Evolutionary conservation across 371 early-diverging fungal species (phyloP), one percentile per base, ranked within the genome.

Genomic region (Mortierella sp.): DNA sequence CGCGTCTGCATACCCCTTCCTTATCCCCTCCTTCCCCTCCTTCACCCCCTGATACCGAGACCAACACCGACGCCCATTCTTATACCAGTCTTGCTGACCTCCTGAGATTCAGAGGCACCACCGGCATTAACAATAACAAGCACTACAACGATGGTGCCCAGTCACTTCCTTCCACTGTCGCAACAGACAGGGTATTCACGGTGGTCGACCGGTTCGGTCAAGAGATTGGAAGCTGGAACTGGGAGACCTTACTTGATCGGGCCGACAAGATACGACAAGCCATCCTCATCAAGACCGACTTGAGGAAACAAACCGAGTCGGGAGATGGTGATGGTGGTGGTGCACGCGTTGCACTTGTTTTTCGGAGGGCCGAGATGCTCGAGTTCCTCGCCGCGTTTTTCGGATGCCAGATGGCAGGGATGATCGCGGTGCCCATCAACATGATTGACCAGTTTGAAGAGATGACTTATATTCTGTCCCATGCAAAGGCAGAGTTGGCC

Each of bases 391-490:
- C 92, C 4, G 93, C 94, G 11, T 67, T 95, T 43, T 90, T 91
- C 73, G 96, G 92, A 10, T 94, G 95, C 71, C 91, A 95, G 71
- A 87, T 92, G 50, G 93, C 93, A 1, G 96, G 96, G 4, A 86
- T 94, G 82, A 92, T 92, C 7, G 96, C 96, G 0, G 95, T 97
- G 22, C 97, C 97, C 1, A 89, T 94, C 72, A 92, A 93, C 64
- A 89, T 92, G 0, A 91, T 91, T 13, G 96, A 95, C 63, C 93
- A 94, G 53, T 77, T 95, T 64, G 88, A 92, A 4, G 96, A 97
- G 74, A 85, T 96, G n/a, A 80, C 87, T 1, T 92, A 91, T 66
- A 93, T 96, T 14, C 76, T 96, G 40, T 88, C 88, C 26, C 79
- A 89, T 29, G 90, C 95, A 22, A 85, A 90, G 19, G 80, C 92